Percentiles rank a stretch among this genome's conserved stretches.
Evolutionary conservation across 768 basidiomycete species (phyloP).

Genomic region (Butyriboletus loyo): DNA sequence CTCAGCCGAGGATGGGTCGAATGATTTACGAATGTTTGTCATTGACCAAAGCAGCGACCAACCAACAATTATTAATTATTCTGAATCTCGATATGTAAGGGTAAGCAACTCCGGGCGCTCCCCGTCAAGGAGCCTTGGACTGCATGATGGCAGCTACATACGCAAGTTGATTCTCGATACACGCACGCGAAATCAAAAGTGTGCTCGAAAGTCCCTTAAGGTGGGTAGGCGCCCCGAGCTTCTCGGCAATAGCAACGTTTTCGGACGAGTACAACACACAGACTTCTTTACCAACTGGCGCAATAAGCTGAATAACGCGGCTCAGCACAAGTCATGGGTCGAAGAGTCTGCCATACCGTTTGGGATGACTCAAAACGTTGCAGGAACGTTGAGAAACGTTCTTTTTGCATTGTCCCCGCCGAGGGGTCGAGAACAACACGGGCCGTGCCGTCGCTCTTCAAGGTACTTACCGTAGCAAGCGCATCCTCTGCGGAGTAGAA

Average conservation of each 20-base stretch:
- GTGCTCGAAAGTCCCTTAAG: slow-evolving; percentile 43
- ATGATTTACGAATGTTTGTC: slow-evolving; percentile 24
- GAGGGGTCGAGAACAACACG: slow-evolving; percentile 39
- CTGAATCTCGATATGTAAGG: too few relatives aligned
- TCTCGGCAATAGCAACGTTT: slow-evolving; percentile 43
- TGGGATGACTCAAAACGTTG: slow-evolving; percentile 50
- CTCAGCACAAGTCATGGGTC: not conserved
- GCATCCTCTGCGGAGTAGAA: slow-evolving; percentile 54
- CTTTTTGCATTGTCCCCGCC: slow-evolving; percentile 42
- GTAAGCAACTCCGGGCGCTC: not conserved
- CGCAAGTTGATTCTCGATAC: slow-evolving; percentile 56
- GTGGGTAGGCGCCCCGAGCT: slow-evolving; percentile 46
- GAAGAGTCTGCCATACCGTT: slow-evolving; percentile 40
- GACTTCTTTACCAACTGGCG: slow-evolving; percentile 48
- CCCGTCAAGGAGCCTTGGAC: slow-evolving; percentile 17
- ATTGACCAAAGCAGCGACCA: not conserved
- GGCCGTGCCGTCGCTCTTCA: slow-evolving; percentile 52
- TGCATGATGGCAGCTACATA: slow-evolving; percentile 53
- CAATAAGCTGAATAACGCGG: slow-evolving; percentile 48
- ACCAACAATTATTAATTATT: not conserved
- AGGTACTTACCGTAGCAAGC: slow-evolving; percentile 47
- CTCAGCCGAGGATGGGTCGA: not conserved
- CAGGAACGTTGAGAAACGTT: slow-evolving; percentile 47
- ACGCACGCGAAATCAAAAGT: slow-evolving; percentile 53
- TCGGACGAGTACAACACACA: slow-evolving; percentile 59